phyloP scores from a whole-genome alignment of 1,139 yeast species.

The Candida glucosophila region DNA sequence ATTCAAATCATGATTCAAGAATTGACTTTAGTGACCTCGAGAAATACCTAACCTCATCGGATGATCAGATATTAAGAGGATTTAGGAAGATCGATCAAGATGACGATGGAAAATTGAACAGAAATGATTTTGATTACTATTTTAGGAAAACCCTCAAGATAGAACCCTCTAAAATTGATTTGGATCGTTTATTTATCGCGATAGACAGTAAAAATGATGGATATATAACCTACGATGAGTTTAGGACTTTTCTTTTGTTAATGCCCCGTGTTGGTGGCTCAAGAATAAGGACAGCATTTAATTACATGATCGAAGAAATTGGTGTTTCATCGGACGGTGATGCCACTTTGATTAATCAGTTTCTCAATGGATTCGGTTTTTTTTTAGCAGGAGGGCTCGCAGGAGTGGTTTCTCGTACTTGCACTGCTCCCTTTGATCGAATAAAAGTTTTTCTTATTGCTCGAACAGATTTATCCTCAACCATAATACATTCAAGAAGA shows the following conservation, averaged over 20 bases:
- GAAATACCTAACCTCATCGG: slow-evolving; percentile 52
- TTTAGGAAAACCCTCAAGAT: slow-evolving; percentile 45
- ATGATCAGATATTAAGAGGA: slow-evolving; percentile 61
- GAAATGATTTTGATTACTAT: slow-evolving; percentile 60
- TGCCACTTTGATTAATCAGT: slow-evolving; percentile 71
- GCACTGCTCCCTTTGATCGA: slow-evolving; percentile 96
- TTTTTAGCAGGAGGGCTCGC: slow-evolving; percentile 92
- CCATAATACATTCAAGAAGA: slow-evolving; percentile 50
- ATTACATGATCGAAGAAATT: slow-evolving; percentile 68
- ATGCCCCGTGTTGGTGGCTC: slow-evolving; percentile 72
- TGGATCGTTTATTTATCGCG: slow-evolving; percentile 51
- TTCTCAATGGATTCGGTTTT: slow-evolving; percentile 78
- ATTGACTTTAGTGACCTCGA: slow-evolving; percentile 58
- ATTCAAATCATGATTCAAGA: slow-evolving; percentile 45
- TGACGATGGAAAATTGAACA: slow-evolving; percentile 63
- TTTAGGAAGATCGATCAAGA: slow-evolving; percentile 66
- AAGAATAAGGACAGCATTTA: slow-evolving; percentile 71
- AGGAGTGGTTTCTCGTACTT: slow-evolving; percentile 94
- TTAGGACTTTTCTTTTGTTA: slow-evolving; percentile 71
- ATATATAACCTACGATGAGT: slow-evolving; percentile 73
- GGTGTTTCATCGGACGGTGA: slow-evolving; percentile 89
- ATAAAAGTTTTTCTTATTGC: slow-evolving; percentile 91
- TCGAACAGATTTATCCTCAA: slow-evolving; percentile 71
- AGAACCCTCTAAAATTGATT: slow-evolving; percentile 44
- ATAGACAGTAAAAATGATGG: slow-evolving; percentile 60